These are phyloP conservation scores for Ormosia semicastrata DNA, from an alignment of 306 rosid species.

Conservation along the genomic window DNA sequence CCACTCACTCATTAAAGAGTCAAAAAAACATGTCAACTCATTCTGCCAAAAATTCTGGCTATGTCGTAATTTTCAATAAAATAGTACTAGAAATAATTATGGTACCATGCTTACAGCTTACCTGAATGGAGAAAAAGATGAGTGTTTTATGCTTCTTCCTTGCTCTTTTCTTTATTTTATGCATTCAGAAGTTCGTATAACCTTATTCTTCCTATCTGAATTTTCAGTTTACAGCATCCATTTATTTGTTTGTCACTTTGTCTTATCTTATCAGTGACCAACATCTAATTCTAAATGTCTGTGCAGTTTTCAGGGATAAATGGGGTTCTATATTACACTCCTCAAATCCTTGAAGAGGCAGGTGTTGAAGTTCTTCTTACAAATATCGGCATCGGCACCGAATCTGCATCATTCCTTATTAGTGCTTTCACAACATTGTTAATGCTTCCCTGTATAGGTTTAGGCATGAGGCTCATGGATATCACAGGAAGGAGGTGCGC, in stretches of 20 bases:
- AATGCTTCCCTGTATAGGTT: constrained; percentile 77
- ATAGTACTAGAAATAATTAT: neutral
- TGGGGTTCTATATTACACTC: constrained; percentile 89
- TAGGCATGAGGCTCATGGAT: constrained; percentile 83
- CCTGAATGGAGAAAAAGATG: neutral
- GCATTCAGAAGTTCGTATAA: neutral
- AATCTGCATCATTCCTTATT: constrained; percentile 70
- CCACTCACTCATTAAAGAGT: too few species aligned
- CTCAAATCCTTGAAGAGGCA: constrained; percentile 83
- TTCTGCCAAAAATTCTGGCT: too few species aligned
- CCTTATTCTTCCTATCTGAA: neutral
- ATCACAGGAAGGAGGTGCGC: constrained; percentile 66
- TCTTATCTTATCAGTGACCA: neutral
- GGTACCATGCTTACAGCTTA: neutral
- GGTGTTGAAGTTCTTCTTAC: constrained; percentile 75
- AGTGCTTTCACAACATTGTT: constrained; percentile 77
- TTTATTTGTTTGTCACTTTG: neutral
- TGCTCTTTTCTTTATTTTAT: neutral
- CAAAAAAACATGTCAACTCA: too few species aligned
- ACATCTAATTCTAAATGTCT: constrained; percentile 17
- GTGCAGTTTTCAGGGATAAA: constrained; percentile 80
- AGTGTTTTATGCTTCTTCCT: neutral
- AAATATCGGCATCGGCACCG: constrained; percentile 53
- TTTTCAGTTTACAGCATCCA: neutral
- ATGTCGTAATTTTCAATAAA: neutral